These are phyloP conservation scores for Paramecium biaurelia DNA, from an alignment of 73 alveolate species.

Conservation along the genomic window DNA sequence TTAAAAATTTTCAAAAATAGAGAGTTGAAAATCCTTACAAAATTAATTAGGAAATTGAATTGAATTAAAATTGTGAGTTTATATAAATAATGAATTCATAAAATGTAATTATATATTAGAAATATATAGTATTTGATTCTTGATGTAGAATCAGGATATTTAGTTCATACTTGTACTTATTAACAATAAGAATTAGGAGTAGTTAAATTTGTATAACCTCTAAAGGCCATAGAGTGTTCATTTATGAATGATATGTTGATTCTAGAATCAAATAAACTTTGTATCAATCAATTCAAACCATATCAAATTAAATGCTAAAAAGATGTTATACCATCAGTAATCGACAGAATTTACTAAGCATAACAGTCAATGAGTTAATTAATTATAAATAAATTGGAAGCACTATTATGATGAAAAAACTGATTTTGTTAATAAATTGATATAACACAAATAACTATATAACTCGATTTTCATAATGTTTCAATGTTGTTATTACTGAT, in stretches of 20 bases:
- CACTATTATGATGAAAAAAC: conserved; percentile 1
- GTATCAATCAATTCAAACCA: neutral
- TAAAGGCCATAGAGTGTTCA: neutral
- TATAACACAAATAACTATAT: neutral
- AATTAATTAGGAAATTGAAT: neutral
- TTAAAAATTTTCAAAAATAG: neutral
- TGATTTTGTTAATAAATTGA: neutral
- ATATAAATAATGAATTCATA: neutral
- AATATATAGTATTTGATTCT: neutral
- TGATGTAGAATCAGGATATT: neutral
- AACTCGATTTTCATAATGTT: neutral
- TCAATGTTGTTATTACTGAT: neutral
- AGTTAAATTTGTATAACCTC: neutral
- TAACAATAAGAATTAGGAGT: neutral
- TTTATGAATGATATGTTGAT: neutral
- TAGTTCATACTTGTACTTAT: neutral
- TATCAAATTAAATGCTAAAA: neutral
- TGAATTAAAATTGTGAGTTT: neutral
- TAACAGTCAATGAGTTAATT: neutral
- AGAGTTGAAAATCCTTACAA: neutral
- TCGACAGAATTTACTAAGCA: neutral
- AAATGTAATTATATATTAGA: neutral
- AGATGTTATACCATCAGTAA: neutral
- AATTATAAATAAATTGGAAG: neutral
- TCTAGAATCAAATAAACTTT: neutral